phyloP scores from a whole-genome alignment of 768 basidiomycete species.

The Suillus sp. region DNA sequence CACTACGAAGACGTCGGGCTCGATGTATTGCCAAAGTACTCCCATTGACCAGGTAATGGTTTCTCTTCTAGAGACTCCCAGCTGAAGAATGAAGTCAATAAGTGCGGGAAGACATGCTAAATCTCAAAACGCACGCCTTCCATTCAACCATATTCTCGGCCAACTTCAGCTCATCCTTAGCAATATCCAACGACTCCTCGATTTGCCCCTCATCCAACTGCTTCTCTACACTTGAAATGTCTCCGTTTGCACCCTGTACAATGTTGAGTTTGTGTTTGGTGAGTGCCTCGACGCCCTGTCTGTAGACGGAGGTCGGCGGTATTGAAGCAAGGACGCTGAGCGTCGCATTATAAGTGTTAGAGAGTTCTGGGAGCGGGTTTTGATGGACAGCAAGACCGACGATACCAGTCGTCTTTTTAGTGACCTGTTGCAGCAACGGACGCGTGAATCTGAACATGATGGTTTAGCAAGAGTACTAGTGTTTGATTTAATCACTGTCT shows the following conservation, averaged over 20 bases:
- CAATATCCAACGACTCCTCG: conserved; percentile 82
- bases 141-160: conserved; percentile 87
- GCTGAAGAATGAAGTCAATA: conserved; percentile 40
- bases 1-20: conserved; percentile 36
- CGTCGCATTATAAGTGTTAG: conserved; percentile 75
- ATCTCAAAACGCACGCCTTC: conserved; percentile 79
- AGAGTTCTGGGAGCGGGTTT: conserved; percentile 79
- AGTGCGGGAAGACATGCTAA: conserved; percentile 9
- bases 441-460: conserved; percentile 79
- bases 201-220: conserved; percentile 83
- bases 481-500: conserved; percentile 6
- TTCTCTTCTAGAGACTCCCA: conserved; percentile 90
- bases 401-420: conserved; percentile 84
- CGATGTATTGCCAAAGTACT: conserved; percentile 66
- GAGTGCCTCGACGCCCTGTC: conserved; percentile 85
- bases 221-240: conserved; percentile 68
- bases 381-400: conserved; percentile 83
- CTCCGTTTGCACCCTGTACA: conserved; percentile 67
- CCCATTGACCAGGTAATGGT: conserved; percentile 85
- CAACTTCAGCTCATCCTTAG: conserved; percentile 77
- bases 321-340: conserved; percentile 67
- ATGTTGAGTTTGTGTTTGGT: conserved; percentile 78
- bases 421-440: conserved; percentile 60
- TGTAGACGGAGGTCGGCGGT: conserved; percentile 85
- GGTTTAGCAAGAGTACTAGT: conserved; percentile 25